These are phyloP conservation scores for Candida lessepsii DNA, from an alignment of 805 yeast genomes.

Conservation along the genomic window DNA sequence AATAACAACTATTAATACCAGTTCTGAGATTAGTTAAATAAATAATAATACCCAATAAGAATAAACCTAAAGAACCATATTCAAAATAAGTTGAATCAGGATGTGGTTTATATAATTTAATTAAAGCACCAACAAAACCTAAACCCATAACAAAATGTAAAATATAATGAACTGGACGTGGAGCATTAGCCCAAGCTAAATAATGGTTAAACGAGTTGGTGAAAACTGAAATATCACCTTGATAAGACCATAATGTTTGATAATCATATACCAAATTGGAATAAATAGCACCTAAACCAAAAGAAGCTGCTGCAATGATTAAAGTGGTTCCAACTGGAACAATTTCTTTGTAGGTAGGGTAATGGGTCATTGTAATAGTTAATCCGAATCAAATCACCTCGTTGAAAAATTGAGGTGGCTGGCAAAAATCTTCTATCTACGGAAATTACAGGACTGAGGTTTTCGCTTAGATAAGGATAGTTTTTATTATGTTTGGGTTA, in stretches of 20 bases:
- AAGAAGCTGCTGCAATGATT: slow-evolving; percentile 59
- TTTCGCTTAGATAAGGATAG: no score
- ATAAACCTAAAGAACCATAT: slow-evolving; percentile 78
- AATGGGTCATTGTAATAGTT: slow-evolving; percentile 11
- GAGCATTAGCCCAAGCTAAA: slow-evolving; percentile 65
- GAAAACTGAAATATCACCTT: slow-evolving; percentile 43
- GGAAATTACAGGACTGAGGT: no score
- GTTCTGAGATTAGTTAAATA: slow-evolving; percentile 83
- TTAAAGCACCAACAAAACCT: slow-evolving; percentile 70
- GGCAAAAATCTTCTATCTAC: background rate
- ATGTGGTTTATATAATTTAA: slow-evolving; percentile 83
- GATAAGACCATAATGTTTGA: slow-evolving; percentile 63
- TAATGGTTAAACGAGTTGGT: slow-evolving; percentile 70
- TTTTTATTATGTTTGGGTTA: no score
- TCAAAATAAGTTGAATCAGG: slow-evolving; percentile 86
- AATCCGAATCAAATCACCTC: background rate
- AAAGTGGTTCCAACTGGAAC: slow-evolving; percentile 46
- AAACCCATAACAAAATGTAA: slow-evolving; percentile 60
- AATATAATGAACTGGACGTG: slow-evolving; percentile 55
- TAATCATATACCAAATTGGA: slow-evolving; percentile 82
- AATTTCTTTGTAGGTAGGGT: slow-evolving; percentile 38
- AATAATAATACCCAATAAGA: slow-evolving; percentile 69
- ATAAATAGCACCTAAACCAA: slow-evolving; percentile 75
- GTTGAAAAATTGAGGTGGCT: slow-evolving; percentile 7
- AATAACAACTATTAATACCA: slow-evolving; percentile 67